These are phyloP conservation scores for Ascochyta fabae DNA, from an alignment of 2,329 filamentous ascomycete genomes.

Conservation along the genomic window DNA sequence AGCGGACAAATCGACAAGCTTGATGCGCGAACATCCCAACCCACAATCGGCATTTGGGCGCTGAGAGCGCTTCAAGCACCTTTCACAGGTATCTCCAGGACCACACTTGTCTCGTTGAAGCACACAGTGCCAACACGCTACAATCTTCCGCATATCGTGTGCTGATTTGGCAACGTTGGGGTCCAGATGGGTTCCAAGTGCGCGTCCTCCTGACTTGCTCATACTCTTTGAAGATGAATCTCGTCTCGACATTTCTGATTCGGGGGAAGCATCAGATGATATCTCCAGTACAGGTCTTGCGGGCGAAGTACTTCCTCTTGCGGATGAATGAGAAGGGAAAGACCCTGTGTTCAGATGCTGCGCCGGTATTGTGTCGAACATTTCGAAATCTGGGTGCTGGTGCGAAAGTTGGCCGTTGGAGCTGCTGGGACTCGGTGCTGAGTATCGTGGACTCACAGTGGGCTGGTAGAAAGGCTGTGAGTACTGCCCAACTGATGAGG, in stretches of 20 bases:
- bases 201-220: conserved; percentile 46
- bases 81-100: conserved; percentile 48
- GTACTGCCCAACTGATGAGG: conserved; percentile 30
- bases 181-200: conserved; percentile 48
- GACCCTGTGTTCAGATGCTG: not conserved
- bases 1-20: conserved; percentile 52
- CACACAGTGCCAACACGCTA: conserved; percentile 57
- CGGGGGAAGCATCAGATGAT: conserved; percentile 34
- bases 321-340: not conserved
- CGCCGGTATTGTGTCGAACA: conserved; percentile 26
- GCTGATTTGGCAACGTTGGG: conserved; percentile 50
- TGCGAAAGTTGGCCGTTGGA: conserved; percentile 39
- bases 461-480: conserved; percentile 29
- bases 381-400: conserved; percentile 33
- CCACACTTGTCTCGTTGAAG: conserved; percentile 57
- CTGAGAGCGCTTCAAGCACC: conserved; percentile 49
- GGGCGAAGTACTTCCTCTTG: conserved; percentile 17
- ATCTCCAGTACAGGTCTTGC: conserved; percentile 22
- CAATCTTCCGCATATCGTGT: conserved; percentile 54
- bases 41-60: conserved; percentile 50
- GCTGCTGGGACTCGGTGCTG: conserved; percentile 39
- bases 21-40: conserved; percentile 55
- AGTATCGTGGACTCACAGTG: conserved; percentile 31
- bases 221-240: conserved; percentile 29
- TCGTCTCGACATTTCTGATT: conserved; percentile 30